Evolutionary conservation across 2,329 filamentous ascomycete genomes (phyloP), one percentile per base, ranked within the genome.

Genomic region (Drechslerella coelobrocha): DNA sequence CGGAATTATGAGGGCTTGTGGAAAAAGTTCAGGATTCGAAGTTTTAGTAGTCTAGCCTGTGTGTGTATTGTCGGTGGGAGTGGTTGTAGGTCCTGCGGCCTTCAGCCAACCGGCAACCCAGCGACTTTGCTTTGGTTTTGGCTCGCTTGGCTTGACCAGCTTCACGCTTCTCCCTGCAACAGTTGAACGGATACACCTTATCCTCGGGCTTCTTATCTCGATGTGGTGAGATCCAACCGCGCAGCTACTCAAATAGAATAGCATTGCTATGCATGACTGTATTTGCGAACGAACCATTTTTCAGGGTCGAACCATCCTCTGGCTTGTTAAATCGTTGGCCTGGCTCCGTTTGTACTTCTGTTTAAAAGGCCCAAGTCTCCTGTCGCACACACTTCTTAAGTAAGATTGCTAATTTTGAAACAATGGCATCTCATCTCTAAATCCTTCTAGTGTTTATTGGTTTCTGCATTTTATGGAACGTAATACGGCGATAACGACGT

Each of bases 131-230:
- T n/a, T n/a, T n/a, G n/a, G n/a, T n/a, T n/a, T n/a, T n/a, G 39
- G 19, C 53, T 69, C 65, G 65, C 65, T 62, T 62, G 57, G 43
- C 29, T 52, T 37, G 19, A 51, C 29, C 24, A 39, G 65, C 52
- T 57, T n/a, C 65, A 57, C 41, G 39, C 57, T 43, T 59, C 34
- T 51, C 37, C 60, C 65, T 48, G 57, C 23, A 62, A 57, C 31
- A 31, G 34, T 54, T 61, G 47, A 45, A 53, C 26, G 51, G 31
- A 23, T 19, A 12, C 47, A 61, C 53, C 51, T 61, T 57, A 69
- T 69, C 55, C 59, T 61, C 63, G 51, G 55, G 24, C 60, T 68
- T 61, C 50, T 61, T 57, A 69, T 57, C 63, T 69, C 10, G 17
- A 57, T 51, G 19, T 52, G 56, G 26, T 55, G 56, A 55, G 54